Conservation (phyloP, 148 eudicot species). For the Suaeda aralocaspica region DNA sequence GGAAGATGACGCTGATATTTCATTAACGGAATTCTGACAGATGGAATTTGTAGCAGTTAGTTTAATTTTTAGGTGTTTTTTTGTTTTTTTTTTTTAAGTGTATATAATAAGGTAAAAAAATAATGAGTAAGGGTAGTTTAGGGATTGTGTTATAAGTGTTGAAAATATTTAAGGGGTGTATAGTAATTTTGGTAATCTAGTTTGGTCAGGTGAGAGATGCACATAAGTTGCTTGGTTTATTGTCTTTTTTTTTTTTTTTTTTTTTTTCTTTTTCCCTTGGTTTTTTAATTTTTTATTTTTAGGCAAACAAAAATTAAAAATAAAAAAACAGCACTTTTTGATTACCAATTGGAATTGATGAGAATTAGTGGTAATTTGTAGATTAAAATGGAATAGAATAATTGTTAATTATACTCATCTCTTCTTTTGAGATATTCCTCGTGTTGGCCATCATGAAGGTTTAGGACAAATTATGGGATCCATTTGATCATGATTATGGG, state of each 20-base stretch:
- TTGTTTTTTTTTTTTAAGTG: conserved; percentile 9
- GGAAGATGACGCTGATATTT: conserved; percentile 20
- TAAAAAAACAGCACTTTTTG: neutral
- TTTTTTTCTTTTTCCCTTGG: neutral
- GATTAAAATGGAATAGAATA: conserved; percentile 2
- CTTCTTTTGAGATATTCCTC: conserved; percentile 30
- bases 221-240: conserved; percentile 10
- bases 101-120: conserved; percentile 22
- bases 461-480: conserved; percentile 4
- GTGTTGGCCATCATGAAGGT: conserved; percentile 23
- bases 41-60: too few relatives aligned
- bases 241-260: neutral
- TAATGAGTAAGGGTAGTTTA: conserved; percentile 29
- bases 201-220: conserved; percentile 24
- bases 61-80: too few relatives aligned
- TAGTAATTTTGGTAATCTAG: conserved; percentile 5
- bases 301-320: too few relatives aligned
- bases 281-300: too few relatives aligned
- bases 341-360: conserved; percentile 4
- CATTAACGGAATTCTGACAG: conserved; percentile 36
- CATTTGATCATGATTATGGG: neutral
- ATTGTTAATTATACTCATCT: conserved; percentile 14
- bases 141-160: conserved; percentile 12
- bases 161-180: conserved; percentile 19
- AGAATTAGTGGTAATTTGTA: neutral